Evolutionary conservation across 2,329 filamentous ascomycete species (phyloP).

Genomic region (Neurospora crassa): DNA sequence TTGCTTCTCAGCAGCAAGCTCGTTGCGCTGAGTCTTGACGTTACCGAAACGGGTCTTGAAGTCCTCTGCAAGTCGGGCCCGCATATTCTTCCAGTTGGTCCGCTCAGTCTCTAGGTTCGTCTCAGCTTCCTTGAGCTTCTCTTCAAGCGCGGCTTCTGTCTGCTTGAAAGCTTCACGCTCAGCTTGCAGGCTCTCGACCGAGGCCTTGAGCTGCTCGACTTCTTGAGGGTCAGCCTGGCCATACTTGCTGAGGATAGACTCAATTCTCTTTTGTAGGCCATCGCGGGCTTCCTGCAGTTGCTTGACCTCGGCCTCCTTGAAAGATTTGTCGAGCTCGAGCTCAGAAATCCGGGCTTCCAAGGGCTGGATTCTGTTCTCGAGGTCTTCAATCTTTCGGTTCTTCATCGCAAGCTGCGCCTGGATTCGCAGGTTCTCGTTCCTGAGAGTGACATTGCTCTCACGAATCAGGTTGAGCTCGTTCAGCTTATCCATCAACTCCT

Average conservation of each 20-base stretch:
- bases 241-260: constrained; percentile 93
- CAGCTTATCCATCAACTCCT: constrained; percentile 86
- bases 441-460: constrained; percentile 85
- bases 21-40: constrained; percentile 43
- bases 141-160: constrained; percentile 40
- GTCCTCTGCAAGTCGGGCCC: constrained; percentile 48
- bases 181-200: constrained; percentile 54
- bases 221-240: constrained; percentile 91
- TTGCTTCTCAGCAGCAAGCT: constrained; percentile 41
- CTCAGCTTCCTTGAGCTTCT: constrained; percentile 43
- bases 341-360: constrained; percentile 72
- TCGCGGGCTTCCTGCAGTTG: constrained; percentile 87
- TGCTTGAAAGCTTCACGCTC: constrained; percentile 51
- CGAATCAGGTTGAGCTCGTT: constrained; percentile 94
- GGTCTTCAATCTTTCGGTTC: constrained; percentile 61
- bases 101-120: constrained; percentile 44
- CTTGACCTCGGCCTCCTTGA: constrained; percentile 79
- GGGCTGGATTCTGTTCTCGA: constrained; percentile 69
- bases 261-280: constrained; percentile 89
- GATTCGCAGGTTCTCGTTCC: constrained; percentile 74
- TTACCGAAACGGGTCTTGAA: constrained; percentile 51
- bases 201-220: constrained; percentile 78
- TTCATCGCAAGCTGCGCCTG: constrained; percentile 70
- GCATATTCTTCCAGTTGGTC: constrained; percentile 40
- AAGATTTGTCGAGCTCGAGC: constrained; percentile 70